These are phyloP conservation scores for Linaria vulgaris DNA, from an alignment of 257 asterid species.

Conservation along the genomic window DNA sequence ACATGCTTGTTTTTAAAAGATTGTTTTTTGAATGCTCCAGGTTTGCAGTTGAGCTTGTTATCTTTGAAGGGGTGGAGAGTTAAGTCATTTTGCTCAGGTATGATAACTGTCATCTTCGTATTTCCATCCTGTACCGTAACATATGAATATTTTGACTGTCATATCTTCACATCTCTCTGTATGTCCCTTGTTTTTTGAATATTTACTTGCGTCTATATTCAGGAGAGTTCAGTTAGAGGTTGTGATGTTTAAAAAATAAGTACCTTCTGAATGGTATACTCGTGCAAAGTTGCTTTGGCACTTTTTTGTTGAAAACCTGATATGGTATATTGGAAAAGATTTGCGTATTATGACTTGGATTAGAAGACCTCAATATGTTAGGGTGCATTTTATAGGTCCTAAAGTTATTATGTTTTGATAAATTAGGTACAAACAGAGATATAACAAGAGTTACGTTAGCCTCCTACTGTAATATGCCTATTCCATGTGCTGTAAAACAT, in stretches of 20 bases:
- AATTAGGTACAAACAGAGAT: too few species aligned
- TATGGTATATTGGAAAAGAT: not conserved
- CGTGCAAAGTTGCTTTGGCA: not conserved
- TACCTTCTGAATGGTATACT: not conserved
- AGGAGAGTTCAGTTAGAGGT: not conserved
- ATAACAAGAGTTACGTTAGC: too few species aligned
- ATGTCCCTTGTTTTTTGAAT: not conserved
- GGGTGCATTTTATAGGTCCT: too few species aligned
- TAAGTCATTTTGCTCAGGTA: slow-evolving; percentile 18
- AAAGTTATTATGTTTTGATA: too few species aligned
- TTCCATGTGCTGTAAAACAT: too few species aligned
- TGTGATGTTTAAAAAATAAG: not conserved
- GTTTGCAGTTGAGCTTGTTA: not conserved
- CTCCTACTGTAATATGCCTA: too few species aligned
- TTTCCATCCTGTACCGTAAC: not conserved
- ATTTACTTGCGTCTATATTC: not conserved
- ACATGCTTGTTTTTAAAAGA: slow-evolving; percentile 12
- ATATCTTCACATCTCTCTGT: not conserved
- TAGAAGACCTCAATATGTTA: too few species aligned
- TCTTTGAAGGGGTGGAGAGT: slow-evolving; percentile 3
- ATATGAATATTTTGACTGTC: slow-evolving; percentile 1
- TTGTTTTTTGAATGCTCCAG: slow-evolving; percentile 5
- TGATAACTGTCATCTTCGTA: not conserved
- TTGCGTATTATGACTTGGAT: not conserved
- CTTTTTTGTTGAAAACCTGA: not conserved